Evolutionary conservation across 345 rosid species (phyloP), one percentile per base, ranked within the genome.

Genomic region (Lumnitzera racemosa): DNA sequence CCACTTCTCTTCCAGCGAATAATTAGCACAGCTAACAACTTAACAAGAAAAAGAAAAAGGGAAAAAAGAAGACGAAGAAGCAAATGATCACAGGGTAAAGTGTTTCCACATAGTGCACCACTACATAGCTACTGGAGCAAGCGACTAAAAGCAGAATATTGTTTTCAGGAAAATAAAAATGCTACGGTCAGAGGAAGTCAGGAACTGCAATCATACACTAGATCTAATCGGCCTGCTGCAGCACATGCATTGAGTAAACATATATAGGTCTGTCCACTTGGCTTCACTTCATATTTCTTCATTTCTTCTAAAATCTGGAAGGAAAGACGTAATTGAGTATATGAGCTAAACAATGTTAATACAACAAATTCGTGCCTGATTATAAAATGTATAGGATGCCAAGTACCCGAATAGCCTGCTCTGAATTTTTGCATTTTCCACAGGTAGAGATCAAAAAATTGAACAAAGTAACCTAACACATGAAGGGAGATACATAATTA

Each of bases 171-270:
- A 11, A 51, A 36, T 61, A 53, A 59, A 41, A 16, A 20, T 20
- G 11, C 15, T 55, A 52, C 10, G 41, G 11, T 51, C 56, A 62
- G 43, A 49, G 16, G n/a, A 25, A 64, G 14, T 48, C 65, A 13
- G 70, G 64, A 70, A 67, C 67, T 24, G 70, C 84, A 67, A 73
- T 51, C 96, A 46, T 94, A 94, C 97, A 83, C 96, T 67, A 72
- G 83, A 75, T 94, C 96, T 63, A 86, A 65, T 36, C 80, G 88
- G 63, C 97, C 99, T 74, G 80, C 84, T 46, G 81, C 89, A 17
- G 99, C 99, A 64, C 88, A 94, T 46, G 95, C 89, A 75, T 90
- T 88, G 47, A 94, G 95, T 27, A 94, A 76, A 77, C 89, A 79
- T 54, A 86, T 73, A 73, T 80, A 90, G 49, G 96, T 90, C 81